Conservation (phyloP, 495 filamentous ascomycete species). For the Halenospora varia region DNA sequence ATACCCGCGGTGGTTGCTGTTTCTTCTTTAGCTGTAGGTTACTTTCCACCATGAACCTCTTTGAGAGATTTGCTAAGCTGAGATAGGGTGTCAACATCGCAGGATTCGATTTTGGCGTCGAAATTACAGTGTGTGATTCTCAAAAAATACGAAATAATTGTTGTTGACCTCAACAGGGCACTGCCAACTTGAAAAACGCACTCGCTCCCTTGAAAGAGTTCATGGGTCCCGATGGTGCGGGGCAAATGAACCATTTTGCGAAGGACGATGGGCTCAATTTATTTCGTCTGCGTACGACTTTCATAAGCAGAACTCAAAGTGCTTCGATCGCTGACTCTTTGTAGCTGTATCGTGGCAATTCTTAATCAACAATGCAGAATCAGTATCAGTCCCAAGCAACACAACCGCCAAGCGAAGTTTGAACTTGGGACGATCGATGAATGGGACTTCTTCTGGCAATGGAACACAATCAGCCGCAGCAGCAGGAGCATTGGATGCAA, state of each 20-base stretch:
- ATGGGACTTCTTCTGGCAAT: not conserved
- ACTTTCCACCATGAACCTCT: not conserved
- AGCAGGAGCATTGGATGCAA: conserved; percentile 41
- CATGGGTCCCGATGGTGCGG: conserved; percentile 33
- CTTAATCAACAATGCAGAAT: conserved; percentile 38
- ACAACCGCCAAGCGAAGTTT: not conserved
- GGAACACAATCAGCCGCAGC: conserved; percentile 9
- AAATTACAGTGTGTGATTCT: conserved; percentile 9
- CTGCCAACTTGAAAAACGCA: conserved; percentile 30
- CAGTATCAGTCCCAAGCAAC: not conserved
- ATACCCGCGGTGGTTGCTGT: not conserved
- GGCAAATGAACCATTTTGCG: conserved; percentile 52
- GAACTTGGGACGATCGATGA: not conserved
- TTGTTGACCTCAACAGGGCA: too few relatives aligned
- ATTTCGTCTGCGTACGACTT: conserved; percentile 40
- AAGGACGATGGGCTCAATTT: conserved; percentile 46
- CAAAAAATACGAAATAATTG: too few relatives aligned
- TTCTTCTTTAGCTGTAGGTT: not conserved
- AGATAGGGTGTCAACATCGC: conserved; percentile 36
- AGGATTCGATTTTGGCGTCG: conserved; percentile 48
- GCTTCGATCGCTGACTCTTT: too few relatives aligned
- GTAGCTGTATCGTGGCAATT: conserved; percentile 47
- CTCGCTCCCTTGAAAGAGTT: conserved; percentile 28
- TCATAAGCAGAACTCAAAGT: not conserved
- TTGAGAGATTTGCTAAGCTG: not conserved